phyloP scores from a whole-genome alignment of 345 rosid species.

The Atalantia buxifolia region DNA sequence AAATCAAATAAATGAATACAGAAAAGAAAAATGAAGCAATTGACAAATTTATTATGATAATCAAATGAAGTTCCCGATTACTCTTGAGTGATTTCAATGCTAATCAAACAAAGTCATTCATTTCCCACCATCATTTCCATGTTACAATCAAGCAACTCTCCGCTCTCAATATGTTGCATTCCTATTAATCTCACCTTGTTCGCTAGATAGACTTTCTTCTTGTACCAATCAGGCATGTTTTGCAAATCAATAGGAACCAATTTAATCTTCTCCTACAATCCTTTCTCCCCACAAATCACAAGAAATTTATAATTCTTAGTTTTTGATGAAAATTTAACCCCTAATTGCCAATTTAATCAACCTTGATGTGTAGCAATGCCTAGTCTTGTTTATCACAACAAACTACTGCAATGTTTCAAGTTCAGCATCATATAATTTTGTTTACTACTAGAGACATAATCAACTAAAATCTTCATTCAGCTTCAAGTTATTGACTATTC shows the following conservation, averaged over 20 bases:
- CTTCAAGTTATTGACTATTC: neutral
- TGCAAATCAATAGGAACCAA: slow-evolving; percentile 66
- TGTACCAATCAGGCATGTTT: slow-evolving; percentile 80
- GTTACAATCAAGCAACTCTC: neutral
- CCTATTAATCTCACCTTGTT: slow-evolving; percentile 52
- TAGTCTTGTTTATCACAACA: neutral
- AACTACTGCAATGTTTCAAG: neutral
- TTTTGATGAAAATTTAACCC: neutral
- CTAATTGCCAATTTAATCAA: neutral
- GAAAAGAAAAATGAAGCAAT: neutral
- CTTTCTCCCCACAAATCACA: slow-evolving; percentile 37
- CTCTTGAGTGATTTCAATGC: neutral
- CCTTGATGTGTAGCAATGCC: neutral
- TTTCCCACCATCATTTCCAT: neutral
- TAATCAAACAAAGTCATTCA: neutral
- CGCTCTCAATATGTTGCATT: neutral
- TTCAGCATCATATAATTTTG: neutral
- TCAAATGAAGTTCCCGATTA: neutral
- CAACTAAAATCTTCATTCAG: neutral
- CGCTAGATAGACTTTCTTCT: slow-evolving; percentile 63
- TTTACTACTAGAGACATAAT: neutral
- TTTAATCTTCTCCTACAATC: slow-evolving; percentile 73
- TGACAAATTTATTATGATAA: neutral
- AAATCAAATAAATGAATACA: neutral
- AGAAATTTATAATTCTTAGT: neutral